Conservation (phyloP, 345 rosid species). For the Eucalyptus urophylla region DNA sequence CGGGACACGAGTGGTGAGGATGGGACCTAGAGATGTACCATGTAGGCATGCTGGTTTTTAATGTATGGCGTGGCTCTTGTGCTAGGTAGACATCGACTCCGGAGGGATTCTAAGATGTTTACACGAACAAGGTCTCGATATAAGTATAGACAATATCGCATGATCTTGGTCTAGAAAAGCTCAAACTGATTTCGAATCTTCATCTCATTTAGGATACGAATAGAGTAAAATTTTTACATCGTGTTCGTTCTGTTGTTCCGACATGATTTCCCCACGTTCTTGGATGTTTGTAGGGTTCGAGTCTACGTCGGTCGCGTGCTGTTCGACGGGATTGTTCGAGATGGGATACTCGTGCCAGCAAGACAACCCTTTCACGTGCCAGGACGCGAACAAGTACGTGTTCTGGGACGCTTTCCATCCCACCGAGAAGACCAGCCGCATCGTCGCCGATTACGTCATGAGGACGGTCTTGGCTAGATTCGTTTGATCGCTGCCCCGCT, state of each 20-base stretch:
- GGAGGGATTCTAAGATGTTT: background rate
- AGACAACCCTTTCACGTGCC: conserved; percentile 22
- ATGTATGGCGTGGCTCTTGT: background rate
- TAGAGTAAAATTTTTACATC: background rate
- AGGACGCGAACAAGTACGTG: conserved; percentile 44
- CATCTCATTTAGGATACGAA: background rate
- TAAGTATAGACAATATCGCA: background rate
- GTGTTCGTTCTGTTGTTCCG: background rate
- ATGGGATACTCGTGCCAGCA: conserved; percentile 44
- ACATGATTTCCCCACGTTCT: background rate
- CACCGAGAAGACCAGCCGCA: conserved; percentile 17
- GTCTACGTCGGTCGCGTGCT: conserved; percentile 34
- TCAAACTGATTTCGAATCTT: background rate
- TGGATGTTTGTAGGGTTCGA: conserved; percentile 22
- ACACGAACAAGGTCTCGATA: background rate
- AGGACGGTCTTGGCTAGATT: conserved; percentile 3
- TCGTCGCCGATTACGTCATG: conserved; percentile 5
- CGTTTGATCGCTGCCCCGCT: background rate
- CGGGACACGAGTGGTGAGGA: background rate
- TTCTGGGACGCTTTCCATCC: conserved; percentile 47
- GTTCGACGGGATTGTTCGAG: conserved; percentile 57
- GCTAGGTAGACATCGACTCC: background rate
- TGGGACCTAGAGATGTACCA: background rate
- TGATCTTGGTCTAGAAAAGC: background rate
- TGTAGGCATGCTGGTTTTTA: background rate